Base-by-base conservation (phyloP, 805 yeast genomes). In the Ogataea nonfermentans region DNA sequence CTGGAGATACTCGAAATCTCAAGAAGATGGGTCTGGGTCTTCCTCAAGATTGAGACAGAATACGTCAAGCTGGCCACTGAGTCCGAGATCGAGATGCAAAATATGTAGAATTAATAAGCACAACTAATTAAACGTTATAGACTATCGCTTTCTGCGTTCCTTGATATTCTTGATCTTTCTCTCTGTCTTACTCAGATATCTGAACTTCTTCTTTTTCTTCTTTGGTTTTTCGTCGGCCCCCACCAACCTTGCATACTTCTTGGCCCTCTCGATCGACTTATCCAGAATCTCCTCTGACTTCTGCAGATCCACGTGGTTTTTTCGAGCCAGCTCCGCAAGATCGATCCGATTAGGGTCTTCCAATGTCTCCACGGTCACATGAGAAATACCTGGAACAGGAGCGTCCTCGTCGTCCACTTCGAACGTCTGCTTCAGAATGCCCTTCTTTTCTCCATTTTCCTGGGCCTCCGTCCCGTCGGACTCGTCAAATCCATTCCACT, bases 11-110 rank as follows among this genome's bases (percentile, higher is more conserved):
- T 90, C 37, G 99, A 93, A 58, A 68, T 93, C 6, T 49, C 81
- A 7, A 73, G 99, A 63, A 74, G 99, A 56, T 86, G 90, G 79
- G 63, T 88, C 36, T 93, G 99, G 99, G 77, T 89, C 29, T 74
- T 86, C 45, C 67, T 91, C 56, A 82, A 93, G 55, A 65, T 90
- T 12, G 98, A 93, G 50, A 76, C 84, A 22, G 97, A 91, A 56
- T 80, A 71, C 31, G 47, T 62, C 34, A 62, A 62, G 51, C 34
- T 47, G 24, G 45, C 51, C 3, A 35, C 49, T 8, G 50, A 43
- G 27, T 41, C 41, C 10, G 48, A 45, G 4, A 24, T 57, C 19
- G 62, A 58, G 40, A 27, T 59, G 23, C 56, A 59, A 36, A 40
- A 27, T 26, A 19, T 49, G 14, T 28, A 13, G 20, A n/a, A 25